Base-by-base conservation (phyloP, 306 rosid genomes). In the Elaeagnus macrophylla region DNA sequence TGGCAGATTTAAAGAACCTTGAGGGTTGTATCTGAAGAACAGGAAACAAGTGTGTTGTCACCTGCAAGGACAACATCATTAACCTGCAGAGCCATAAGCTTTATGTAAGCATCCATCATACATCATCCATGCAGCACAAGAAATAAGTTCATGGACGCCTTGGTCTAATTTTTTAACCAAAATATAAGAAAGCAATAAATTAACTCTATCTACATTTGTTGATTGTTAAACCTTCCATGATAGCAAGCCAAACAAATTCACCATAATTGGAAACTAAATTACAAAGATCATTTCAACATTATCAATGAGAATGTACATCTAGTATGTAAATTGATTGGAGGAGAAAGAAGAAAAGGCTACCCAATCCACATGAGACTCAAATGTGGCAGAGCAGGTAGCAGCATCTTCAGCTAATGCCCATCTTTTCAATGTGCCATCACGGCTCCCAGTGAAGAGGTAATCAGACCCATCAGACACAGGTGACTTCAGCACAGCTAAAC, bases 321-420 rank as follows among this genome's bases (percentile, higher is more conserved):
- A 42, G 48, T 17, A 42, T 39, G 46, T 60, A 17, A 39, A 32
- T 48, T 15, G 35, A 44, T 10, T 55, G 10, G 45, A 52, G 32
- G 13, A 37, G 18, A 17, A 37, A 48, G 46, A 47, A 38, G 48
- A 60, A 67, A 69, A 39, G 38, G 15, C 16, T 91, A 91, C 99
- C 99, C 99, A 91, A 62, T 91, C 99, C 68, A 91, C 99, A 48
- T 91, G 99, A 79, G 99, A 91, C 79, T 91, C 99, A 53, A 84
- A 91, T 52, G 99, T 91, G 40, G 96, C 78, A 47, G 99, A 80
- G 76, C 89, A 91, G 25, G 89, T 78, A 36, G 85, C 88, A 37
- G 74, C 76, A 69, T 84, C 89, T 56, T 82, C 89, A 45, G 66
- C 61, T 54, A 91, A 69, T 18, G 62, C 66, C 99, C 99, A 91